A percentile compares a stretch with the other conserved stretches of the same genome.
phyloP scores from a whole-genome alignment of 768 basidiomycete genomes.

The Piloderma croceum region DNA sequence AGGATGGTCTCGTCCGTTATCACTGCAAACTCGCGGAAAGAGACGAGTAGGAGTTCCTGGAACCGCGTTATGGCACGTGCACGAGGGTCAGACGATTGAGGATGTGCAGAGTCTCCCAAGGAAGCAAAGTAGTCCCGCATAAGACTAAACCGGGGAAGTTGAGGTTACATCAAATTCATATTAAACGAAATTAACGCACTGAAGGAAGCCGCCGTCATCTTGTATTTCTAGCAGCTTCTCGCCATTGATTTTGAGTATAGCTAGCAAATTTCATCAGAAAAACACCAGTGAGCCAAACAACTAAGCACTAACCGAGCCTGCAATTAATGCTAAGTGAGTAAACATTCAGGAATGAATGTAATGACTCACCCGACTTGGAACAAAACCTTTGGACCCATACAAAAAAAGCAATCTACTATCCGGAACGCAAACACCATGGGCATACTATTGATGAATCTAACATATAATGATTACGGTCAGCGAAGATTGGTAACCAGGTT shows the following conservation, averaged over 20 bases:
- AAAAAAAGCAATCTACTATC: constrained; percentile 96
- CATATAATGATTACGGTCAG: background rate
- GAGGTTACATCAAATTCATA: background rate
- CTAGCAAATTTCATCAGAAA: too few relatives aligned
- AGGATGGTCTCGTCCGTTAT: constrained; percentile 94
- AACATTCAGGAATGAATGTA: constrained; percentile 3
- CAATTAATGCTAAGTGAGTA: constrained; percentile 7
- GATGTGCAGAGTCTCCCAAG: constrained; percentile 91
- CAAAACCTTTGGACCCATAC: constrained; percentile 97
- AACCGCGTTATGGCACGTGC: constrained; percentile 93
- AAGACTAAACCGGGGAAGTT: constrained; percentile 42
- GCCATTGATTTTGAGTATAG: constrained; percentile 96
- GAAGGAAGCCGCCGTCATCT: constrained; percentile 95
- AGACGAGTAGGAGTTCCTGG: constrained; percentile 93
- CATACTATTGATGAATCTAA: constrained; percentile 87
- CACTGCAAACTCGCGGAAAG: constrained; percentile 95
- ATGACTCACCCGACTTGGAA: constrained; percentile 91
- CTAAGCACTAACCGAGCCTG: constrained; percentile 48
- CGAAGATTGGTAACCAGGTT: background rate
- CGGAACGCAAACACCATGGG: constrained; percentile 97
- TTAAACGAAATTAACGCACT: constrained; percentile 41
- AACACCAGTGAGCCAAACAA: background rate
- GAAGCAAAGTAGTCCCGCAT: constrained; percentile 96
- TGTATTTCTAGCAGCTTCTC: constrained; percentile 87
- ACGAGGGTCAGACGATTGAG: constrained; percentile 79